A percentile compares a stretch with the other conserved stretches of the same genome.
phyloP scores from a whole-genome alignment of 2,329 filamentous ascomycete species.

The Aspergillus piperis region DNA sequence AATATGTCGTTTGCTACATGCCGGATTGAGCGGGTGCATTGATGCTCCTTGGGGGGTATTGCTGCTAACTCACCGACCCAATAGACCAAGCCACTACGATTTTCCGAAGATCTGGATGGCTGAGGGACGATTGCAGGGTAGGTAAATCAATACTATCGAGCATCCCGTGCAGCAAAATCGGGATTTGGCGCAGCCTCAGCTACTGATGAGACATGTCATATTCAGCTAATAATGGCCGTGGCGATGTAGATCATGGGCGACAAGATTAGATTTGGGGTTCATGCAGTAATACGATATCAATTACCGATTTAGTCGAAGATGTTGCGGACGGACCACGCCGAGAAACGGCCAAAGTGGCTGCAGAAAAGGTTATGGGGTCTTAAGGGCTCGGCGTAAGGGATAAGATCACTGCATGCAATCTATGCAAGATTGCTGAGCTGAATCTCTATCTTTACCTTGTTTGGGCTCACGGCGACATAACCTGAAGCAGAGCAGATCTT shows the following conservation, averaged over 20 bases:
- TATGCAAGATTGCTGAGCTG: background rate
- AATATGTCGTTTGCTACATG: background rate
- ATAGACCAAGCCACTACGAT: background rate
- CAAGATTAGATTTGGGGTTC: conserved; percentile 10
- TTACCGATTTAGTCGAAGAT: background rate
- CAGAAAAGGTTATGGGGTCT: background rate
- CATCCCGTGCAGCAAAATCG: background rate
- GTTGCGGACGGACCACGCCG: background rate
- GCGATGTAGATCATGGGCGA: background rate
- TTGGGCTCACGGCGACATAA: background rate
- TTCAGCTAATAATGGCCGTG: background rate
- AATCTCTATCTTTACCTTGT: background rate
- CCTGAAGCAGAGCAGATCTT: background rate
- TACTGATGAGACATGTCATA: conserved; percentile 11
- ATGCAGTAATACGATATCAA: background rate
- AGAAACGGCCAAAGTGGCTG: background rate
- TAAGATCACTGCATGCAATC: background rate
- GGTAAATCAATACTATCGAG: background rate
- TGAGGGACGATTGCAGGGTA: conserved; percentile 23
- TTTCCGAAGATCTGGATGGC: background rate
- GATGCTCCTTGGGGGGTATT: background rate
- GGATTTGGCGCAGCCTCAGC: background rate
- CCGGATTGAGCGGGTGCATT: background rate
- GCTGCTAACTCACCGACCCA: background rate
- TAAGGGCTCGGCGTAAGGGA: conserved; percentile 21